Base-by-base conservation (phyloP, 176 grass and related monocot genomes). In the Neostapfia colusana region DNA sequence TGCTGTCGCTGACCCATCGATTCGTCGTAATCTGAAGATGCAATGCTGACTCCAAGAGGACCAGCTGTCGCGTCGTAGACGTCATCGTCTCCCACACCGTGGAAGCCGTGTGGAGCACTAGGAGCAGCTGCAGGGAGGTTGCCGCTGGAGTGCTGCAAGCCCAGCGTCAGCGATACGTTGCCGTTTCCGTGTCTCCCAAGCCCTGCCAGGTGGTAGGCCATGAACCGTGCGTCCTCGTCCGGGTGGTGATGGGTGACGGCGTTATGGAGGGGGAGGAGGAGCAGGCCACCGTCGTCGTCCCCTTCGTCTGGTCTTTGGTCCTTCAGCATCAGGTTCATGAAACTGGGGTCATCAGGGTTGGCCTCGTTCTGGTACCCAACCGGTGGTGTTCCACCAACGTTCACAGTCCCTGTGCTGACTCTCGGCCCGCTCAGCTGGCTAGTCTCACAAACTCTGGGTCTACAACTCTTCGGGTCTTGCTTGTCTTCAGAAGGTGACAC, bases 251-350 rank as follows among this genome's bases (percentile, higher is more conserved):
- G 88, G 0, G 61, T 6, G 3, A 81, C 70, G 0, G 91, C 72
- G 0, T 75, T 82, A 12, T 93, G 91, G 58, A 90, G 79, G 31
- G 3, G 31, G 46, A 93, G 91, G 58, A 90, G 79, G 31, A 31
- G 31, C 40, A 93, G 62, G 68, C 76, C 50, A 5, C 73, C 61
- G 15, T 86, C 31, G 31, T 88, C 31, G 31, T 88, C 89, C 36
- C 56, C 61, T 41, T 81, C 87, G 6, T 69, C 74, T 0, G 82
- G 38, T 37, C 85, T 80, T 35, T 95, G 85, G 20, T 81, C 96
- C 81, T 86, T 99, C 27, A 92, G 41, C 87, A 95, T 99, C 31
- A 99, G 80, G 65, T 88, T 99, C 95, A 99, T 99, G 87, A 92
- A 95, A 35, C 89, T 77, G n/a, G n/a, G n/a, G 44, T 95, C 95